Percentiles rank a stretch among this genome's conserved stretches.
phyloP scores from a whole-genome alignment of 2,329 filamentous ascomycete species.

The Bisporella sp. region DNA sequence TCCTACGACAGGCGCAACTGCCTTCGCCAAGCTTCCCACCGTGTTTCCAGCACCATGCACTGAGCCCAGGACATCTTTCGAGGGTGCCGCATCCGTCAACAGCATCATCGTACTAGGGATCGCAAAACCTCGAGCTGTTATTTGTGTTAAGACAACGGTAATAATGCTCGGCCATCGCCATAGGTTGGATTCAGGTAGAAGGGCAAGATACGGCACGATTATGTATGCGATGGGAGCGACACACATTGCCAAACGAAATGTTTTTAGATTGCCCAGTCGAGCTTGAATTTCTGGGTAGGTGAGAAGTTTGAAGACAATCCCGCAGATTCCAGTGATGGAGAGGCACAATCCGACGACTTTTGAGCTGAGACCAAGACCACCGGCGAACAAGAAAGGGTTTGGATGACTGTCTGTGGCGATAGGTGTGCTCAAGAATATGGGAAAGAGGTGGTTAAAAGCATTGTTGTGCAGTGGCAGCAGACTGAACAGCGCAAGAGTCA shows the following conservation, averaged over 20 bases:
- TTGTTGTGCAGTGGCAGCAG: slow-evolving; percentile 29
- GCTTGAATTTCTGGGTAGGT: slow-evolving; percentile 63
- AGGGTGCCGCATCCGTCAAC: slow-evolving; percentile 51
- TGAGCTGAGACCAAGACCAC: slow-evolving; percentile 65
- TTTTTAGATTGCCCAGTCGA: slow-evolving; percentile 58
- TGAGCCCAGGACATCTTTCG: slow-evolving; percentile 47
- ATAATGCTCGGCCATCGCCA: slow-evolving; percentile 28
- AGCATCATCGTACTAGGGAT: slow-evolving; percentile 52
- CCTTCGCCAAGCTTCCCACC: slow-evolving; percentile 39
- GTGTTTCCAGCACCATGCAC: slow-evolving; percentile 47
- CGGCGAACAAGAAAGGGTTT: slow-evolving; percentile 42
- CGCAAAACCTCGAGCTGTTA: slow-evolving; percentile 65
- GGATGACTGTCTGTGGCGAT: slow-evolving; percentile 51
- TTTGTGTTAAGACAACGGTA: slow-evolving; percentile 55
- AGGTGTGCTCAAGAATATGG: slow-evolving; percentile 52
- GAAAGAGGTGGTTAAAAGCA: slow-evolving; percentile 35
- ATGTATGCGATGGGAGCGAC: slow-evolving; percentile 67
- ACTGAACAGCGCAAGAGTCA: slow-evolving; percentile 54
- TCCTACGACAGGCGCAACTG: slow-evolving; percentile 42
- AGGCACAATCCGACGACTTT: slow-evolving; percentile 62
- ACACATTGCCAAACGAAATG: slow-evolving; percentile 59
- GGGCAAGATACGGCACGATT: slow-evolving; percentile 60
- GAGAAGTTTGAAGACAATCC: slow-evolving; percentile 62
- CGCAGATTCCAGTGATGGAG: slow-evolving; percentile 61
- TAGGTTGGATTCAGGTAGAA: slow-evolving; percentile 38